These are phyloP conservation scores for Gnetum montanum DNA, from an alignment of 75 land plant genomes.

Conservation along the genomic window DNA sequence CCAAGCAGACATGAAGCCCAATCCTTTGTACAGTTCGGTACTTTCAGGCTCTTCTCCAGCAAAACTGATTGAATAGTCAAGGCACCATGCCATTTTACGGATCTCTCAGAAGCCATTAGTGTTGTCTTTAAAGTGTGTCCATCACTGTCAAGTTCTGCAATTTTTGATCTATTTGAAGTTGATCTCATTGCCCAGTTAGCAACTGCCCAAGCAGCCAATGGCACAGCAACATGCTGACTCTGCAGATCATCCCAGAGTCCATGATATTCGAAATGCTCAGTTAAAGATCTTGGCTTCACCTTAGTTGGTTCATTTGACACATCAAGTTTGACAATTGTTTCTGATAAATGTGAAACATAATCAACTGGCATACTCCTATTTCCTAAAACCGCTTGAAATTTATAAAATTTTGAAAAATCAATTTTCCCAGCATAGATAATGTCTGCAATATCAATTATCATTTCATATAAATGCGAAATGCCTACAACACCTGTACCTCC, in stretches of 20 bases:
- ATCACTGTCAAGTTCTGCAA: constrained; percentile 81
- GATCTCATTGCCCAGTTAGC: constrained; percentile 97
- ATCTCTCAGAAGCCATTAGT: constrained; percentile 79
- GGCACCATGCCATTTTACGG: constrained; percentile 99
- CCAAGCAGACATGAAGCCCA: constrained; percentile 82
- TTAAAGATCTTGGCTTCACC: background rate
- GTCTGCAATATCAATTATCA: constrained; percentile 1
- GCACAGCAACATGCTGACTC: constrained; percentile 86
- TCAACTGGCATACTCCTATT: background rate
- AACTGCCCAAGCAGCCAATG: constrained; percentile 97
- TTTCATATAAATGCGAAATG: constrained; percentile 29
- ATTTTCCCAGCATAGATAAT: background rate
- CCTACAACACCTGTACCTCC: constrained; percentile 67
- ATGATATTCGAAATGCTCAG: constrained; percentile 17
- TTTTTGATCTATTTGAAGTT: constrained; percentile 54
- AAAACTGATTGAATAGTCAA: constrained; percentile 56
- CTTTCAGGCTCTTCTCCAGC: constrained; percentile 46
- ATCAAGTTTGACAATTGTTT: constrained; percentile 8
- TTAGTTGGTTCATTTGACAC: constrained; percentile 12
- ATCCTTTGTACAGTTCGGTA: constrained; percentile 52
- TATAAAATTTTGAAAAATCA: background rate
- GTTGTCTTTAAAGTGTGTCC: constrained; percentile 80
- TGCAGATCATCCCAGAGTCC: constrained; percentile 99
- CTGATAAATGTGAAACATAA: background rate
- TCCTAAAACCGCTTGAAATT: background rate